Evolutionary conservation across 176 grass and related monocot species (phyloP), one percentile per base, ranked within the genome.

Genomic region (Alopecurus myosuroides): DNA sequence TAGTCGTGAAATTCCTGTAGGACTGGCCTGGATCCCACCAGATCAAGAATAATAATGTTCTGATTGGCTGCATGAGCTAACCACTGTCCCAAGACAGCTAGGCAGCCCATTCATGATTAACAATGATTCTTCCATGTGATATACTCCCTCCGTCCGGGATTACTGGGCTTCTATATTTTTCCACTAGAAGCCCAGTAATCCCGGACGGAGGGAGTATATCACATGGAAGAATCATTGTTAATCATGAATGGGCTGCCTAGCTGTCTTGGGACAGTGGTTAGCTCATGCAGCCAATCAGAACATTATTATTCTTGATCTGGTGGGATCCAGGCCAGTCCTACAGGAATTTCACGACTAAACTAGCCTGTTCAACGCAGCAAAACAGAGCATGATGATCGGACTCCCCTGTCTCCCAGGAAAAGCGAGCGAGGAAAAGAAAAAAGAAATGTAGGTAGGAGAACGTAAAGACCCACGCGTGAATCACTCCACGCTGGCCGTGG

Each of bases 401-500:
- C 79, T 70, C 79, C 45, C 29, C 62, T 61, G 50, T 77, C 53
- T 70, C 34, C 67, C 44, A 29, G 35, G 6, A 34, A 77, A 53
- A 76, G 50, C 2, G 29, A 49, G 11, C n/a, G n/a, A n/a, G n/a
- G 2, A 2, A 53, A 33, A 12, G 53, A 23, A 66, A 19, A 1
- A n/a, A n/a, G 4, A 26, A n/a, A 40, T 4, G 22, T 1, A 53
- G 28, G 20, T 8, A 11, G 19, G 9, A 18, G 35, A 82, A 31
- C 18, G 9, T 13, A 17, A 34, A 35, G 33, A 26, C 25, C 58
- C 82, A 75, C 71, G 71, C 11, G 51, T 85, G 83, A 82, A 80
- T 89, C 86, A 83, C 74, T 78, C 85, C 91, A 84, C 76, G 76
- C 87, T 92, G 87, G 83, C 80, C 25, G 65, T 19, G 41, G 61